Base-by-base conservation (phyloP, 1,284 basidiomycete genomes). In the Ganoderma sp. region DNA sequence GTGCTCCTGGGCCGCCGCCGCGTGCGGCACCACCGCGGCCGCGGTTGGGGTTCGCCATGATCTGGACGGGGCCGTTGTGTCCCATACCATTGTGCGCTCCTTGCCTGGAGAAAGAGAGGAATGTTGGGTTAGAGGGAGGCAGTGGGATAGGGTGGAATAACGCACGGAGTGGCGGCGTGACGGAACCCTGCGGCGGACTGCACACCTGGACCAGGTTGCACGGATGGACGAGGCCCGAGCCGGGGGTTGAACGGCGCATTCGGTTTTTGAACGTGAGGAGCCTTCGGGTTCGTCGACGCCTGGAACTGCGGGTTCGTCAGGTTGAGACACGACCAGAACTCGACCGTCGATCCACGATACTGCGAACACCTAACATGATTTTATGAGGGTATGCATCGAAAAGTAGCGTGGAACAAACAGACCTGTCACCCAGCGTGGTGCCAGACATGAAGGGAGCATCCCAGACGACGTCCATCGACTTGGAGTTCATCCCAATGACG, bases 371-470 rank as follows among this genome's bases (percentile, higher is more conserved):
- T 94, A 70, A 66, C 64, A 32, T 19, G 32, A 42, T 25, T 28
- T 10, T 63, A 67, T 28, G 61, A 34, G 57, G 54, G 57, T 39
- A 10, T 22, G 37, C 15, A 60, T 41, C 34, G 25, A 65, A 60
- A 22, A 57, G 9, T 65, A 25, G 60, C 19, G 22, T 8, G 72
- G 43, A 57, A 12, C 37, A 3, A 78, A 22, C 84, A 69, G 74
- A 95, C 92, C 94, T 84, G 73, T 94, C 94, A n/a, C 89, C 89
- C 5, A 99, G 83, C 0, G 93, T 98, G 2, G 88, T 87, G 12
- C 98, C 97, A 42, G 95, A 91, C 86, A 99, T 94, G 83, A 99
- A 99, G 0, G 96, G 87, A 25, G 92, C 90, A 79, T 99, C 98
- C 91, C 98, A 99, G 0, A 98, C 88, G n/a, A 99, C 91, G 78